Percentiles rank a stretch among this genome's conserved stretches.
Evolutionary conservation across 805 yeast species (phyloP).

Genomic region (Suhomyces emberorum): DNA sequence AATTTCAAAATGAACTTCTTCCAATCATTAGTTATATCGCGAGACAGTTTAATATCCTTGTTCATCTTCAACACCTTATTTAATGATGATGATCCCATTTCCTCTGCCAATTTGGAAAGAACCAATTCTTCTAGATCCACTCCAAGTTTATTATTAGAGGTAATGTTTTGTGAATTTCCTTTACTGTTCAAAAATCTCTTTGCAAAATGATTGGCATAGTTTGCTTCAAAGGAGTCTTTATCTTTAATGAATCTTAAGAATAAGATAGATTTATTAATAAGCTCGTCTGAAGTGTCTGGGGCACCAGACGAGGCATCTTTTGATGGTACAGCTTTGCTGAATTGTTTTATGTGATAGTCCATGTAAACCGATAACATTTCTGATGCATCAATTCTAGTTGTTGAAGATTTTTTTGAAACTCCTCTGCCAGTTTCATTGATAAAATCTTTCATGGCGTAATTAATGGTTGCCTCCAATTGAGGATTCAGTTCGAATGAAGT

Average conservation of each 20-base stretch:
- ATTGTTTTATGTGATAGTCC: slow-evolving; percentile 39
- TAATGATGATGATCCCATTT: slow-evolving; percentile 76
- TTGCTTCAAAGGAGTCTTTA: slow-evolving; percentile 81
- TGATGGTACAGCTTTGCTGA: slow-evolving; percentile 19
- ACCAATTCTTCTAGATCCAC: slow-evolving; percentile 67
- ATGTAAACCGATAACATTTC: slow-evolving; percentile 39
- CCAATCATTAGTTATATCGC: slow-evolving; percentile 40
- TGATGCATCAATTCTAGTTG: slow-evolving; percentile 29
- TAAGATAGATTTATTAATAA: slow-evolving; percentile 53
- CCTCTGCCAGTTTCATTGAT: slow-evolving; percentile 49
- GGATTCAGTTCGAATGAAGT: slow-evolving; percentile 49
- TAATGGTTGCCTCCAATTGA: slow-evolving; percentile 51
- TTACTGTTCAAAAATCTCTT: slow-evolving; percentile 56
- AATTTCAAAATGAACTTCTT: slow-evolving; percentile 15
- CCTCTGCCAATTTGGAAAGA: slow-evolving; percentile 65
- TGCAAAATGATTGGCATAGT: slow-evolving; percentile 83
- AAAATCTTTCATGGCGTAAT: slow-evolving; percentile 59
- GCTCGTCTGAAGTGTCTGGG: slow-evolving; percentile 25
- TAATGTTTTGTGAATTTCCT: slow-evolving; percentile 13
- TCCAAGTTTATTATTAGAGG: slow-evolving; percentile 37
- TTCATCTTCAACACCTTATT: slow-evolving; percentile 84
- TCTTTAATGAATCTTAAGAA: slow-evolving; percentile 71
- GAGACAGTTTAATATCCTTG: slow-evolving; percentile 60
- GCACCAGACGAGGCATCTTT: slow-evolving; percentile 8
- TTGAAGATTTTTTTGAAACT: slow-evolving; percentile 48